Base-by-base conservation (phyloP, 1,284 basidiomycete genomes). In the Puccinia triticina region DNA sequence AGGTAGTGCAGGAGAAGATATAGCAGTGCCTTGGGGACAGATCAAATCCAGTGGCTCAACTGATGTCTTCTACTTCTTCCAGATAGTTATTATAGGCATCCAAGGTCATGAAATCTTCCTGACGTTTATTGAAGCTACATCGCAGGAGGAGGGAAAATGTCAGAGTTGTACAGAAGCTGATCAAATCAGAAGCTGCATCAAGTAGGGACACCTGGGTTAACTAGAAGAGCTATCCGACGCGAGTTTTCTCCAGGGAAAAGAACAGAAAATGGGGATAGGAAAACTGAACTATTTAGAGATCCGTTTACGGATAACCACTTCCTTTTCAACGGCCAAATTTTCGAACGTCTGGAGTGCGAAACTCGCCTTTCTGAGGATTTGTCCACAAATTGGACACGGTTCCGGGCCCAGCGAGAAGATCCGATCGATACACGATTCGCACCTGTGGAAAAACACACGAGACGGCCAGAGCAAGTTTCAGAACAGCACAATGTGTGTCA, bases 301-400 rank as follows among this genome's bases (percentile, higher is more conserved):
- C 81, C 94, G 90, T 85, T 93, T 90, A 80, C 97, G 89, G 5
- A 99, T 91, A 1, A 93, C 92, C 0, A 99, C 93, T 88, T 99
- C 97, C 87, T 96, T 96, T 89, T 99, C 97, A 0, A 99, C 96
- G 1, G 90, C 91, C 26, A 99, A 89, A 87, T 99, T 96, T 88
- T 98, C 95, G 84, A 99, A 99, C 0, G 96, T 98, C 88, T 98
- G 97, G 3, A 94, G 94, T 29, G 92, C 93, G 86, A 99, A 99
- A 37, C 95, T 94, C 61, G 94, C 90, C 87, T 98, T 99, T 46
- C 97, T 90, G 77, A 98, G 89, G n/a, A 93, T 91, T 85, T 92
- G 93, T 76, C 90, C 91, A 87, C 97, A 99, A 83, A 94, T 92
- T 16, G 97, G 97, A 89, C 97, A 99, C 10, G 95, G 94, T 18